phyloP scores from a whole-genome alignment of 2,329 filamentous ascomycete genomes.

The Didymella glomerata region DNA sequence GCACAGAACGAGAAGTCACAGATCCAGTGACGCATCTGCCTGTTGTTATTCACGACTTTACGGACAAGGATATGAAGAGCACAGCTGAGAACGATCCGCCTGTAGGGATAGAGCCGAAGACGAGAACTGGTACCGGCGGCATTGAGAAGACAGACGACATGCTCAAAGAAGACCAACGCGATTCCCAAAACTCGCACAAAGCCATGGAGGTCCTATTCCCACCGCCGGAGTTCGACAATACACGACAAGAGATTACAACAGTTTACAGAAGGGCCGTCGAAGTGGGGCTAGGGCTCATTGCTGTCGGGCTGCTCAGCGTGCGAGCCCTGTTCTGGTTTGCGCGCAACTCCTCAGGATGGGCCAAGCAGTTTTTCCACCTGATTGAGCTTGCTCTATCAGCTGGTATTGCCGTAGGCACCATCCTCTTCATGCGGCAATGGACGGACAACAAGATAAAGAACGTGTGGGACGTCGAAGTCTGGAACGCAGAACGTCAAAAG shows the following conservation, averaged over 20 bases:
- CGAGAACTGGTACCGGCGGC: slow-evolving; percentile 56
- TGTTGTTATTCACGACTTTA: slow-evolving; percentile 73
- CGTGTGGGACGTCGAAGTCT: slow-evolving; percentile 74
- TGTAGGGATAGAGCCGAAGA: slow-evolving; percentile 51
- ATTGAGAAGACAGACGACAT: slow-evolving; percentile 57
- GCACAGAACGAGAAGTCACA: slow-evolving; percentile 68
- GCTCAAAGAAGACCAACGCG: slow-evolving; percentile 54
- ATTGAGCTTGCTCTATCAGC: slow-evolving; percentile 41
- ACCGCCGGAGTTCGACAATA: slow-evolving; percentile 59
- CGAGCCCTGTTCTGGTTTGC: slow-evolving; percentile 48
- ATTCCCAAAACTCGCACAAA: slow-evolving; percentile 54
- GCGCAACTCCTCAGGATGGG: slow-evolving; percentile 42
- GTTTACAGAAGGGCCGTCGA: slow-evolving; percentile 58
- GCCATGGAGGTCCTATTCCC: slow-evolving; percentile 63
- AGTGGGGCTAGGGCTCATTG: slow-evolving; percentile 48
- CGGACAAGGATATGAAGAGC: slow-evolving; percentile 65
- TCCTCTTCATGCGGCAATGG: slow-evolving; percentile 65
- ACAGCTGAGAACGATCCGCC: slow-evolving; percentile 57
- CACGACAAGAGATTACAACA: slow-evolving; percentile 55
- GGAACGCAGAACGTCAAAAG: slow-evolving; percentile 68
- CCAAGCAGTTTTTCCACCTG: slow-evolving; percentile 39
- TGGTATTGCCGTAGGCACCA: slow-evolving; percentile 43
- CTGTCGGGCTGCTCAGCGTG: slow-evolving; percentile 48
- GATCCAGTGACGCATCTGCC: slow-evolving; percentile 77
- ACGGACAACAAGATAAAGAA: slow-evolving; percentile 67